Conservation (phyloP, 2,329 filamentous ascomycete genomes). For the Talaromyces sp. region DNA sequence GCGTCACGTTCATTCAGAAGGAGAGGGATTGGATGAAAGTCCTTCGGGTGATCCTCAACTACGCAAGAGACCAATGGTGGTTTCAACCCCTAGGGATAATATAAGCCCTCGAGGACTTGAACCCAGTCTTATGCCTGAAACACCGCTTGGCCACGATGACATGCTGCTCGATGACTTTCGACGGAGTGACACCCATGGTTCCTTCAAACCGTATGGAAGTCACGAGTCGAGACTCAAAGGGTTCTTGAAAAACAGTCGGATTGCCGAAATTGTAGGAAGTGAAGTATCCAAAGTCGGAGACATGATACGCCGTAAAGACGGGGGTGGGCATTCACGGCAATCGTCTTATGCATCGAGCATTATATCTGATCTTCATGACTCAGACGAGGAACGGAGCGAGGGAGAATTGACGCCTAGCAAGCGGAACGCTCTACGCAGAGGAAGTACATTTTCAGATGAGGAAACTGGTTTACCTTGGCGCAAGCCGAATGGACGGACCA, state of each 20-base stretch:
- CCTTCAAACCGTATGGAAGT: slow-evolving; percentile 28
- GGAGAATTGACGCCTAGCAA: slow-evolving; percentile 31
- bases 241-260: slow-evolving; percentile 74
- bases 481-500: slow-evolving; percentile 37
- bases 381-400: slow-evolving; percentile 44
- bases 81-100: slow-evolving; percentile 23
- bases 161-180: slow-evolving; percentile 24
- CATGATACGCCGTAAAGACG: slow-evolving; percentile 60
- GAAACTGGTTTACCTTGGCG: slow-evolving; percentile 26
- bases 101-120: slow-evolving; percentile 26
- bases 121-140: slow-evolving; percentile 31
- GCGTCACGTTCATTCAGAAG: slow-evolving; percentile 42
- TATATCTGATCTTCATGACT: slow-evolving; percentile 50
- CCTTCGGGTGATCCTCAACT: slow-evolving; percentile 24
- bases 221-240: slow-evolving; percentile 62
- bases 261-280: slow-evolving; percentile 69
- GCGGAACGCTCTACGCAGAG: slow-evolving; percentile 32
- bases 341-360: slow-evolving; percentile 47
- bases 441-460: slow-evolving; percentile 39
- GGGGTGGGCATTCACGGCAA: slow-evolving; percentile 42
- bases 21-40: slow-evolving; percentile 25
- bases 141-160: slow-evolving; percentile 25
- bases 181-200: slow-evolving; percentile 29
- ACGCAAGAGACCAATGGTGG: slow-evolving; percentile 8
- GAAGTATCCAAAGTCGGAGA: slow-evolving; percentile 63